Evolutionary conservation across 2,329 filamentous ascomycete species (phyloP).

Genomic region (Aspergillus aculeatinus): DNA sequence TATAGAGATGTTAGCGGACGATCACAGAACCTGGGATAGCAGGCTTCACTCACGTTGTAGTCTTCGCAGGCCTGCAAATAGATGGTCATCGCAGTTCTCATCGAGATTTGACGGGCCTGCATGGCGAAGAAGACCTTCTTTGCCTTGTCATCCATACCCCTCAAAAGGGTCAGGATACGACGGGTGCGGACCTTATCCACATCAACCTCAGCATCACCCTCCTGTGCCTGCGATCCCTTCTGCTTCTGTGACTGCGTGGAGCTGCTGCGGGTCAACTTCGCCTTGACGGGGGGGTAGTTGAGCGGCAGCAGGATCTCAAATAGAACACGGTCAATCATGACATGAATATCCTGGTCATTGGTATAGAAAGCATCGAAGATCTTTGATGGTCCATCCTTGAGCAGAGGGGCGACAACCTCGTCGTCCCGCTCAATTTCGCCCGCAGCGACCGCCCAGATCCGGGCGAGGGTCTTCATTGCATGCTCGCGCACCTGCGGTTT

Average conservation of each 20-base stretch:
- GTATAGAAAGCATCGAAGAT: constrained; percentile 88
- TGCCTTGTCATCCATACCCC: constrained; percentile 72
- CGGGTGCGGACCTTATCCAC: constrained; percentile 71
- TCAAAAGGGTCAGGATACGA: constrained; percentile 77
- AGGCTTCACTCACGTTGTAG: constrained; percentile 60
- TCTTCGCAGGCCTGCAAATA: constrained; percentile 83
- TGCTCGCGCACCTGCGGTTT: constrained; percentile 78
- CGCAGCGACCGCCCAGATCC: constrained; percentile 89
- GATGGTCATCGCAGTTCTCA: constrained; percentile 70
- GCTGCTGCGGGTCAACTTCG: constrained; percentile 45
- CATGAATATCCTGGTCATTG: constrained; percentile 82
- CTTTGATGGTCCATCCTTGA: constrained; percentile 77
- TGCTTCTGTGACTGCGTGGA: constrained; percentile 59
- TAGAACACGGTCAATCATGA: constrained; percentile 77
- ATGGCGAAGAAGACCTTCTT: constrained; percentile 87
- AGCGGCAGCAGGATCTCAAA: constrained; percentile 88
- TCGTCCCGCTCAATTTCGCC: constrained; percentile 83
- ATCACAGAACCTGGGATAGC: neutral
- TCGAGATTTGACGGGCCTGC: constrained; percentile 72
- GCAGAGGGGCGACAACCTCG: constrained; percentile 69
- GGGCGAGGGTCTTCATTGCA: constrained; percentile 79
- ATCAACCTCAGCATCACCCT: constrained; percentile 41
- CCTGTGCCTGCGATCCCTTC: constrained; percentile 36
- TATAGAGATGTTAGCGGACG: neutral
- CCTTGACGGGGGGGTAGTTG: constrained; percentile 73